Conservation (phyloP, 2,329 filamentous ascomycete genomes). For the Coniochaeta prunicola region DNA sequence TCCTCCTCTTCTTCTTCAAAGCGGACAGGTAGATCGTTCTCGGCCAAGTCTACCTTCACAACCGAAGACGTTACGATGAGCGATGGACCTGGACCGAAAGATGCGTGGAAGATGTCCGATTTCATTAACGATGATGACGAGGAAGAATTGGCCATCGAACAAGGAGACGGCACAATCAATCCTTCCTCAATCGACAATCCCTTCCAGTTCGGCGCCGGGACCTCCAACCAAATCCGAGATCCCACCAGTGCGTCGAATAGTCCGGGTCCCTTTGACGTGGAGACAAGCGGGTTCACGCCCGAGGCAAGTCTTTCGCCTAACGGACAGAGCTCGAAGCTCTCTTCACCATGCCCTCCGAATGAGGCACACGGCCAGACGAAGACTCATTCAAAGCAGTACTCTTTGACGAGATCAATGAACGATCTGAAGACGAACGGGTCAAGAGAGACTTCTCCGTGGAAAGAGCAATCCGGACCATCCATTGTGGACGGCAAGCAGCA, state of each 20-base stretch:
- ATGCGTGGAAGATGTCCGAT: conserved; percentile 34
- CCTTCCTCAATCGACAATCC: conserved; percentile 20
- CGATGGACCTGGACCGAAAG: conserved; percentile 30
- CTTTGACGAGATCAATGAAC: conserved; percentile 42
- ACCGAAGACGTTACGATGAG: conserved; percentile 35
- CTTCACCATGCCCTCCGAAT: conserved; percentile 13
- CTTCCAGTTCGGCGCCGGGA: not conserved
- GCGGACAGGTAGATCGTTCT: conserved; percentile 35
- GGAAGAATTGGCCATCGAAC: conserved; percentile 4
- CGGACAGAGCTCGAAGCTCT: not conserved
- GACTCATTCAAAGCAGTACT: conserved; percentile 40
- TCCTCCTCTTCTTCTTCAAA: conserved; percentile 37
- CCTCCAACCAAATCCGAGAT: not conserved
- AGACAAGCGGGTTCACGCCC: not conserved
- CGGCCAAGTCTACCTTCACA: conserved; percentile 34
- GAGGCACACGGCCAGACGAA: conserved; percentile 26
- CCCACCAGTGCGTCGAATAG: conserved; percentile 11
- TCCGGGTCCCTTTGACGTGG: conserved; percentile 13
- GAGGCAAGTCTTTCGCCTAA: conserved; percentile 5
- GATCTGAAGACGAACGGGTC: conserved; percentile 38
- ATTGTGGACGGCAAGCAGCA: conserved; percentile 42
- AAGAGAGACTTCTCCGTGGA: conserved; percentile 44
- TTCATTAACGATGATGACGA: conserved; percentile 32
- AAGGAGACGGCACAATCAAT: conserved; percentile 23
- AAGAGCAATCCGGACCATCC: conserved; percentile 22